Base-by-base conservation (phyloP, 2,329 filamentous ascomycete species). In the Neurospora sp. region DNA sequence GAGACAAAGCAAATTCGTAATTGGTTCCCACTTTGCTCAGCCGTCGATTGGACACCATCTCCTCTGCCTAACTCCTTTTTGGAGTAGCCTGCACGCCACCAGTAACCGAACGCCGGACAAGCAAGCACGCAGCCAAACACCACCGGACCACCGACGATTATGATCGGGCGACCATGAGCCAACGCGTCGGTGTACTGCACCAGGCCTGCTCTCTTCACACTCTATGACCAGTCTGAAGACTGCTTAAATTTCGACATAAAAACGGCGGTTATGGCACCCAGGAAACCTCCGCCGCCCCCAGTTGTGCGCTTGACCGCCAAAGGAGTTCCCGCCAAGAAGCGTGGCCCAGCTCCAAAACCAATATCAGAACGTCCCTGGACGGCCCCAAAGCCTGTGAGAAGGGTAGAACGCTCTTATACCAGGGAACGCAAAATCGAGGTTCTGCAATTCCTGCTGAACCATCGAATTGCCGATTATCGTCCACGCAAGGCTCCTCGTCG, bases 351-450 rank as follows among this genome's bases (percentile, higher is more conserved):
- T 36, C 71, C 71, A n/a, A 74, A 73, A 28, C 70, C 72, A 8
- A 39, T 73, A 41, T 57, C 69, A 8, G 74, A 75, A 67, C 66
- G 65, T 19, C 67, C 70, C 8, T 67, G 40, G 37, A 72, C 70
- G 36, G 52, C 68, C 10, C 46, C 69, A 33, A 75, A 74, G 67
- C 70, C 71, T 36, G 39, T 72, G 23, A 69, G 57, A 19, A 71
- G 74, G 66, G 67, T 71, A 28, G 73, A 74, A 57, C 71, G 72
- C 41, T 69, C 69, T 8, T 75, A 74, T 37, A 69, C 74, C 23
- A 67, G 70, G 40, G 71, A 74, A 52, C 74, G 72, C 57, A 74
- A 74, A 69, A 73, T 74, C 46, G 72, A 74, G 62, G 73, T 75
- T 19, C 28, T 75, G 28, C 37, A 73, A 40, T 74, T 71, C 52